Evolutionary conservation across 768 basidiomycete species (phyloP).

Genomic region (Boletus rex-veris): DNA sequence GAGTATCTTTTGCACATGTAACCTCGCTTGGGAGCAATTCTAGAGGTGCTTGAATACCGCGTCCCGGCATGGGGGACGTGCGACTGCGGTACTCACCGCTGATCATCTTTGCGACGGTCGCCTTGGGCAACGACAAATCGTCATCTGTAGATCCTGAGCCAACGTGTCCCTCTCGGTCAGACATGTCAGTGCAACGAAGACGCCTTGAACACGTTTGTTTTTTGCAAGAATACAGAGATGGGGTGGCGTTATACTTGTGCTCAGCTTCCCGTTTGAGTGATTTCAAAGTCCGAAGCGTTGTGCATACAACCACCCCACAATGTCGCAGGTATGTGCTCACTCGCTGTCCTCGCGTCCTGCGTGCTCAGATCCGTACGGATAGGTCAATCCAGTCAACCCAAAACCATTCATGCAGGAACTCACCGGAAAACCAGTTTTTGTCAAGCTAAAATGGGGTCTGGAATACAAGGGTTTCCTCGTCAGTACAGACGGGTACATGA

Average conservation of each 20-base stretch:
- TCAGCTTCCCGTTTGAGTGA: conserved; percentile 12
- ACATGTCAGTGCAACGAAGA: conserved; percentile 50
- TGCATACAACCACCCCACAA: not conserved
- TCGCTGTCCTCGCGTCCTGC: not conserved
- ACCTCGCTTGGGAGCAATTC: conserved; percentile 88
- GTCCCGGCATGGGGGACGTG: not conserved
- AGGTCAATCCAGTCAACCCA: conserved; percentile 94
- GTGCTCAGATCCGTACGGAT: conserved; percentile 11
- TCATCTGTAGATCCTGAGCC: conserved; percentile 73
- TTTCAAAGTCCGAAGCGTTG: conserved; percentile 39
- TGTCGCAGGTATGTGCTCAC: conserved; percentile 16
- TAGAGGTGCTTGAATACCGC: conserved; percentile 32
- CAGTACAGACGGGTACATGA: conserved; percentile 99
- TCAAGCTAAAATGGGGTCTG: conserved; percentile 96
- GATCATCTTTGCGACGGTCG: conserved; percentile 97
- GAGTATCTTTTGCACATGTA: conserved; percentile 90
- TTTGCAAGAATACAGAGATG: too few relatives aligned
- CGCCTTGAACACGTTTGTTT: too few relatives aligned
- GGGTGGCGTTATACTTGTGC: not conserved
- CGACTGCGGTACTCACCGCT: conserved; percentile 50
- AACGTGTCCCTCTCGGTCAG: conserved; percentile 81
- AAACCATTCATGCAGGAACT: conserved; percentile 99
- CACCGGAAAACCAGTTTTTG: conserved; percentile 94
- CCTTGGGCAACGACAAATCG: conserved; percentile 92
- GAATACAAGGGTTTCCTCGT: conserved; percentile 99